A percentile compares a stretch with the other conserved stretches of the same genome.
These are phyloP conservation scores for Auxenochlorella protothecoides DNA, from an alignment of 139 green algal genomes.

Conservation along the genomic window DNA sequence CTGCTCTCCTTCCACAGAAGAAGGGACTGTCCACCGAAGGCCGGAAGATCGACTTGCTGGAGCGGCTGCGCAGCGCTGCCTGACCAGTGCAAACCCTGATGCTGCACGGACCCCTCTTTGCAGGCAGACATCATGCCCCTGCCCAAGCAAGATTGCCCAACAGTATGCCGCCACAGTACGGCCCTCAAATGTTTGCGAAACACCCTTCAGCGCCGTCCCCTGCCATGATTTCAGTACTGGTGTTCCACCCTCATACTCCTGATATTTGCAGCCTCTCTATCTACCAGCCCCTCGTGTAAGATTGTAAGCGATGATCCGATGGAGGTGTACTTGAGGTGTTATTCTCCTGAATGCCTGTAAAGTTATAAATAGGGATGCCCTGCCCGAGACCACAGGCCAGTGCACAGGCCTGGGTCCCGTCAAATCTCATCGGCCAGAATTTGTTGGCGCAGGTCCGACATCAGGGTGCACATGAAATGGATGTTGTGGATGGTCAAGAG, in stretches of 20 bases:
- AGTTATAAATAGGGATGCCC: too few species aligned
- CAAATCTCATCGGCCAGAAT: conserved; percentile 38
- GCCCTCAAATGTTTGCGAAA: too few species aligned
- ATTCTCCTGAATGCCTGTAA: too few species aligned
- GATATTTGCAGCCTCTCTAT: too few species aligned
- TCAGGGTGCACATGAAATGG: conserved; percentile 35
- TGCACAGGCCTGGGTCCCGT: neutral
- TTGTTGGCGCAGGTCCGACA: conserved; percentile 18
- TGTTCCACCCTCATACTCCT: neutral
- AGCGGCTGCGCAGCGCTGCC: conserved; percentile 1
- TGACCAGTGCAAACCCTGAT: neutral
- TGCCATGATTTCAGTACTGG: neutral
- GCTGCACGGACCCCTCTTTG: too few species aligned
- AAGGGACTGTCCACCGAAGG: conserved; percentile 2
- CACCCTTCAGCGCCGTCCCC: too few species aligned
- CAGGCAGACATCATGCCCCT: neutral
- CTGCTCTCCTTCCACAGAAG: neutral
- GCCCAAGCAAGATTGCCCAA: neutral
- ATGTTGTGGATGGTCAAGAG: conserved; percentile 44
- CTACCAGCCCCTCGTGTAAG: too few species aligned
- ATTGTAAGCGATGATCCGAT: too few species aligned
- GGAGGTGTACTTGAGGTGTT: too few species aligned
- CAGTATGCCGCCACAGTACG: too few species aligned
- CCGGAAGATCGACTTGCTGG: conserved; percentile 10
- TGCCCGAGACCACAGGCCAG: too few species aligned